These are phyloP conservation scores for Xerocomellus intermedius DNA, from an alignment of 768 basidiomycete species.

Conservation along the genomic window DNA sequence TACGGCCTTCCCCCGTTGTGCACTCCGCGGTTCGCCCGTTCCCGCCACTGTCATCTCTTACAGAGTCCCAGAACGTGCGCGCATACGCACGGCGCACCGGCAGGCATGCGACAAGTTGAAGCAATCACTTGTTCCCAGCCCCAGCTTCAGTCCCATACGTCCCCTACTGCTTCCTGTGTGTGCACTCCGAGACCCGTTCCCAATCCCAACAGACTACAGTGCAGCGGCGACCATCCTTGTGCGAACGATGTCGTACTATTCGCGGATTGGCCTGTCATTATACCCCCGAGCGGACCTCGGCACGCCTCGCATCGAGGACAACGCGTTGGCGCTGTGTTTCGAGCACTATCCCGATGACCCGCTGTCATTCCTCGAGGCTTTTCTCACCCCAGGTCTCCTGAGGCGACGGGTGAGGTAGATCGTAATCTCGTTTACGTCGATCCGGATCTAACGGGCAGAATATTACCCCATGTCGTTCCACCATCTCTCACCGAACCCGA, in stretches of 20 bases:
- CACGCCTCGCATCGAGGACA: too few species aligned
- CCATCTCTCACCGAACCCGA: too few species aligned
- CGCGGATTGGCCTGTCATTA: too few species aligned
- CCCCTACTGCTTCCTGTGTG: too few species aligned
- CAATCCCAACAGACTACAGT: conserved; percentile 47
- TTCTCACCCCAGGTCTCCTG: too few species aligned
- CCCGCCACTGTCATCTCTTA: conserved; percentile 66
- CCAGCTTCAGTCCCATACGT: too few species aligned
- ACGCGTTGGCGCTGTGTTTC: not conserved
- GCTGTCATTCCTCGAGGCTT: too few species aligned
- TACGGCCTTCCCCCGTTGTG: conserved; percentile 16
- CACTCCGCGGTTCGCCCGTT: conserved; percentile 61
- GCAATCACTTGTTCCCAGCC: too few species aligned
- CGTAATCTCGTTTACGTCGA: conserved; percentile 4
- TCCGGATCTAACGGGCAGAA: not conserved
- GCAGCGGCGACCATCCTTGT: conserved; percentile 71
- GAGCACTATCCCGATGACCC: conserved; percentile 50
- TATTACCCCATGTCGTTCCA: not conserved
- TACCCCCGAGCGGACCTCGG: too few species aligned
- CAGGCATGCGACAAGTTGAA: conserved; percentile 76
- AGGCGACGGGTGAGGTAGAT: too few species aligned
- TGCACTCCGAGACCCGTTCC: not conserved
- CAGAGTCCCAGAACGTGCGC: conserved; percentile 59
- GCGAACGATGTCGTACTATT: conserved; percentile 72
- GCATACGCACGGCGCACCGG: too few species aligned